Evolutionary conservation across 2,329 filamentous ascomycete genomes (phyloP), one percentile per base, ranked within the genome.

Genomic region (Mycosphaerelloides madeirae): DNA sequence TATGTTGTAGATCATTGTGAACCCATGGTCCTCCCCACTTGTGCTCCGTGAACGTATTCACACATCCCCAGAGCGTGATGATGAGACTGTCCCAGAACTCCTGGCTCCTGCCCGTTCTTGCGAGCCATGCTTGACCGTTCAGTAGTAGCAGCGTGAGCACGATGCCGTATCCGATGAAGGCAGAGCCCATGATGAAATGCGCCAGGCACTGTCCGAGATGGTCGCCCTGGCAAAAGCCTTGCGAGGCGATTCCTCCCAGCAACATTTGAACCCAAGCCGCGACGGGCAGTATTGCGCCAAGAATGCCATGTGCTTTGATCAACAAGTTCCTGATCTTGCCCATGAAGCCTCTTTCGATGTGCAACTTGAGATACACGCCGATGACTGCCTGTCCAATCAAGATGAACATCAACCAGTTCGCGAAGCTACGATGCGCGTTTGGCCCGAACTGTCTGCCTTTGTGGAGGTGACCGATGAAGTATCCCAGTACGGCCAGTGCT

Each of bases 21-120:
- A 85, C 88, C 93, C 93, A 98, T 0, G 80, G 77, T 1, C 76
- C 76, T 43, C 93, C 93, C 93, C 93, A 98, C 41, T 85, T 81
- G 64, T 98, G 93, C 68, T 97, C 93, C 14, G 93, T 98, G 58
- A 98, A 97, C 7, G 93, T 97, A 68, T 97, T 98, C 68, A 98
- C 84, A 63, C 88, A 94, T 28, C 91, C 93, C 93, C 93, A 98
- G 1, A 85, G 83, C 1, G 90, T 87, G 62, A 98, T 97, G 56
- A 96, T 78, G 38, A 84, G 69, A 49, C 85, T 93, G 68, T 98
- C 93, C 66, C 93, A 97, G 72, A 98, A 98, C 66, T 98, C 93
- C 65, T 97, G 93, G 44, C 87, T 94, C 41, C 88, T 81, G 14
- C 89, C 89, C 3, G 83, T 86, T 37, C 84, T 79, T 54, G 80